Percentiles rank a stretch among this genome's conserved stretches.
Conservation (phyloP, 768 basidiomycete genomes). For the Pleurotus ostreatus region DNA sequence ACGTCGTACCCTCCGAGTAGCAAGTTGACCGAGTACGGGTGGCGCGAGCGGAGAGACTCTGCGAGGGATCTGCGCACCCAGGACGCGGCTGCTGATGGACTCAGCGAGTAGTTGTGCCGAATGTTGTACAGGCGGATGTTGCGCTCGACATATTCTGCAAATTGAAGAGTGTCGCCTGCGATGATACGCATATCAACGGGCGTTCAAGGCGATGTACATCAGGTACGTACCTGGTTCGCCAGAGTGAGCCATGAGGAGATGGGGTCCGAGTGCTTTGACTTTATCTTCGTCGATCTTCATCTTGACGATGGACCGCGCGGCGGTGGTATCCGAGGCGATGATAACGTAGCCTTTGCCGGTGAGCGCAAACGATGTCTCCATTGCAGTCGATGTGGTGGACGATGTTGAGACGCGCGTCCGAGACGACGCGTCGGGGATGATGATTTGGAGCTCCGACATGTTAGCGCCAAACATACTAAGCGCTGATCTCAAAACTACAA, state of each 20-base stretch:
- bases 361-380: slow-evolving; percentile 91
- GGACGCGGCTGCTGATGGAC: slow-evolving; percentile 86
- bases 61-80: slow-evolving; percentile 94
- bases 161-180: slow-evolving; percentile 91
- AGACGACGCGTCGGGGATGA: slow-evolving; percentile 1
- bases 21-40: slow-evolving; percentile 88
- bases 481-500: too few relatives aligned
- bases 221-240: slow-evolving; percentile 77
- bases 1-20: slow-evolving; percentile 92
- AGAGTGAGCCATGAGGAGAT: slow-evolving; percentile 91
- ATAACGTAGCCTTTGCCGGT: slow-evolving; percentile 93
- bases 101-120: slow-evolving; percentile 84
- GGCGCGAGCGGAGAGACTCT: slow-evolving; percentile 80
- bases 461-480: neutral
- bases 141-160: slow-evolving; percentile 93
- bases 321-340: slow-evolving; percentile 86
- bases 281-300: slow-evolving; percentile 98
- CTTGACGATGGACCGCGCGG: slow-evolving; percentile 90
- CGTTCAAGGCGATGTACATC: neutral
- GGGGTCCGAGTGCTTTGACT: slow-evolving; percentile 86
- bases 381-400: slow-evolving; percentile 29
- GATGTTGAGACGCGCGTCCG: slow-evolving; percentile 1
- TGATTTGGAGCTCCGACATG: neutral
- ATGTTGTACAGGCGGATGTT: slow-evolving; percentile 97
- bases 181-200: neutral